Evolutionary conservation across 2,329 filamentous ascomycete species (phyloP), one percentile per base, ranked within the genome.

Genomic region (Fusarium sp.): DNA sequence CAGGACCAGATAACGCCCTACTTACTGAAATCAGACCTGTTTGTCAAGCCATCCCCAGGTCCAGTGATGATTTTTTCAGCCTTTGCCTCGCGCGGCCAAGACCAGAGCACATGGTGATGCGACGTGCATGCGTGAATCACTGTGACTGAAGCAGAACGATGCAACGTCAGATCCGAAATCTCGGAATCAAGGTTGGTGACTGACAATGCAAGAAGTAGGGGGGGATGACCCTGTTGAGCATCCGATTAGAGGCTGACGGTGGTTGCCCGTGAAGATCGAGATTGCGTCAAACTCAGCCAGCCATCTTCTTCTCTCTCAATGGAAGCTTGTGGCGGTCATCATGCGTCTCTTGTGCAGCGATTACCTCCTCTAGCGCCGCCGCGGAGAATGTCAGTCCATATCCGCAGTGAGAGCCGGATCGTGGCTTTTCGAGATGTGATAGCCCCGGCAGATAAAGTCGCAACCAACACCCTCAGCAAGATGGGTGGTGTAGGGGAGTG

Each of bases 361-460:
- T 52, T 38, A 52, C 47, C 47, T 60, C 37, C 40, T 61, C 30
- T 77, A 77, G 76, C 69, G 74, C 65, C 47, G 64, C 64, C 62
- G 45, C 63, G 50, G 43, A 35, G 35, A 59, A 45, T 43, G 47
- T 43, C 63, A 52, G 37, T 50, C 65, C 57, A 17, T 45, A 32
- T 52, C 47, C 47, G 47, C 30, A 35, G 58, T 32, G 17, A 54
- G 57, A 37, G 14, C 40, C 14, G 27, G 58, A 65, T 69, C 43
- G 66, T 70, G 73, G 67, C 73, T 69, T 72, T 74, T 20, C 76
- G 74, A 77, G 61, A 73, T 77, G 60, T 78, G 76, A 78, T 66
- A 74, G 67, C 35, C 33, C 47, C 45, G 45, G 45, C 17, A 52
- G 32, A 50, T 60, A 12, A 63, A 20, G 40, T 38, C 22, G 35